A percentile compares a stretch with the other conserved stretches of the same genome.
These are phyloP conservation scores for Pseudoscleropodium purum DNA, from an alignment of 225 moss, liverwort and hornwort genomes.

Conservation along the genomic window DNA sequence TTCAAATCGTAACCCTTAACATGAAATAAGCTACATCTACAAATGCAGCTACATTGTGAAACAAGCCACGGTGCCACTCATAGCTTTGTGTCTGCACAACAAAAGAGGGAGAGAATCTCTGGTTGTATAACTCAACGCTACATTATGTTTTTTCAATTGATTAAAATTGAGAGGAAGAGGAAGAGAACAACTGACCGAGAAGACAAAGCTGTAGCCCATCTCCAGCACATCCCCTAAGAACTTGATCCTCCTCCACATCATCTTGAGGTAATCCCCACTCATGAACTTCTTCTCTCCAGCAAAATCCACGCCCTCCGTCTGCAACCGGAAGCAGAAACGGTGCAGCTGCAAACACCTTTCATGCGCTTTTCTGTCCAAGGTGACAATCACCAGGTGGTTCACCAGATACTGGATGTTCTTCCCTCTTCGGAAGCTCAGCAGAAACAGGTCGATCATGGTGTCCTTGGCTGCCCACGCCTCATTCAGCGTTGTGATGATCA, in stretches of 20 bases:
- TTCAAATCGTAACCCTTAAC: not conserved
- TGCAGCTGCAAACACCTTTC: slow-evolving; percentile 68
- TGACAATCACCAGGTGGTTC: slow-evolving; percentile 60
- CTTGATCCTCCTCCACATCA: slow-evolving; percentile 89
- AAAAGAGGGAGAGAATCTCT: not conserved
- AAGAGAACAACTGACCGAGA: slow-evolving; percentile 39
- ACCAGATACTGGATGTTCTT: slow-evolving; percentile 39
- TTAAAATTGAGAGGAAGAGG: not conserved
- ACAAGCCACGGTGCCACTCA: not conserved
- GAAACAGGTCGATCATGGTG: slow-evolving; percentile 79
- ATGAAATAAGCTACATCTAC: not conserved
- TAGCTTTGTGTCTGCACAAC: not conserved
- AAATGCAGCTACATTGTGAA: not conserved
- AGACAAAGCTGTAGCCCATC: slow-evolving; percentile 77
- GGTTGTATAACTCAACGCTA: not conserved
- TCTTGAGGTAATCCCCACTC: slow-evolving; percentile 71
- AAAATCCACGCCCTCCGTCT: slow-evolving; percentile 69
- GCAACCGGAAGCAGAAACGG: slow-evolving; percentile 53
- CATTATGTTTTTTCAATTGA: not conserved
- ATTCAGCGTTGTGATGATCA: slow-evolving; percentile 73
- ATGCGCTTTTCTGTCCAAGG: slow-evolving; percentile 60
- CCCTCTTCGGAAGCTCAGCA: slow-evolving; percentile 56
- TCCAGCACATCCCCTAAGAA: slow-evolving; percentile 65
- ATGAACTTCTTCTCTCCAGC: slow-evolving; percentile 78
- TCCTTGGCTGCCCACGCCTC: slow-evolving; percentile 72